Conservation (phyloP, 2,329 filamentous ascomycete genomes). For the Hymenotorrendiella dingleyae region DNA sequence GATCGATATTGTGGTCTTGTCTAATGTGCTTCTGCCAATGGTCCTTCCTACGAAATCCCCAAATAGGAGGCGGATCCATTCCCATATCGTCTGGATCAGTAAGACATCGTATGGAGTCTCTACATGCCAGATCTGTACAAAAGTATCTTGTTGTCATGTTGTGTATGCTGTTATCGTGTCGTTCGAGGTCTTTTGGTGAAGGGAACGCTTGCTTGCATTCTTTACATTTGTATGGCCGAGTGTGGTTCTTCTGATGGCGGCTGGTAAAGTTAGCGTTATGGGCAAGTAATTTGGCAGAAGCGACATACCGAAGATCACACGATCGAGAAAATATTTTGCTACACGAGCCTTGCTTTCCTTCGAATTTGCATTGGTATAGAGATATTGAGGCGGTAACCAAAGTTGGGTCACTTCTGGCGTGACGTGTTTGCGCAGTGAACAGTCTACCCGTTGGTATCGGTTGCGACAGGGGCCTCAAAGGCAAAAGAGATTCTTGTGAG, state of each 20-base stretch:
- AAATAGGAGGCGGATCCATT: too few relatives aligned
- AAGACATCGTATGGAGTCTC: not conserved
- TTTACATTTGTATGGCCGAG: not conserved
- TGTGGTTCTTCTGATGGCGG: not conserved
- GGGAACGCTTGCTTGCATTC: not conserved
- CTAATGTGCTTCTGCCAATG: constrained; percentile 1
- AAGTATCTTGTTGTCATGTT: not conserved
- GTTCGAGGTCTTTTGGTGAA: not conserved
- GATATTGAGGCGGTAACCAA: not conserved
- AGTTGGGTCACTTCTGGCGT: not conserved
- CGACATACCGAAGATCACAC: not conserved
- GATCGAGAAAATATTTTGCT: not conserved
- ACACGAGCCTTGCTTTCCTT: not conserved
- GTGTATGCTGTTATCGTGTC: not conserved
- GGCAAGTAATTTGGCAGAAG: not conserved
- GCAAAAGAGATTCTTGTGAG: too few relatives aligned
- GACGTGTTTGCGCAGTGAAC: too few relatives aligned
- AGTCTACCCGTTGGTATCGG: too few relatives aligned
- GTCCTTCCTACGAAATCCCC: not conserved
- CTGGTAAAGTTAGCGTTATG: not conserved
- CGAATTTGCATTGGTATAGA: not conserved
- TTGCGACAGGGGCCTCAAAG: too few relatives aligned
- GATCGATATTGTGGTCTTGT: not conserved
- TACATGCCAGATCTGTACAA: not conserved
- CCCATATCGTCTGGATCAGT: not conserved